Evolutionary conservation across 306 rosid genomes (phyloP), one percentile per base, ranked within the genome.

Genomic region (Gastrolobium villosum): DNA sequence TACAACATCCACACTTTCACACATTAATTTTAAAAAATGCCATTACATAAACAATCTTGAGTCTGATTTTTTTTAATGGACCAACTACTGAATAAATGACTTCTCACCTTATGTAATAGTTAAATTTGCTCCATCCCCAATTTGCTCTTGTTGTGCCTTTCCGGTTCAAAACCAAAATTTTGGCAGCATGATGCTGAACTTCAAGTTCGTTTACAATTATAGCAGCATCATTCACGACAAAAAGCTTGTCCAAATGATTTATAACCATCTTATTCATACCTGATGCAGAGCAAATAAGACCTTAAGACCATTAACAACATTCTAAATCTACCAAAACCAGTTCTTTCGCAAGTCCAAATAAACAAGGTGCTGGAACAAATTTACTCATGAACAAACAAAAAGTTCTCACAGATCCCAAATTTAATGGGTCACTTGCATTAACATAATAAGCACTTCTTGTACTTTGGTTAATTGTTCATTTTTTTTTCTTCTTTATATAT

Each of bases 241-340:
- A 92, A 6, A 89, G 26, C 26, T 20, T 20, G 26, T 20, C 26
- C 26, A 20, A 20, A 20, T 20, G 26, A 20, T 20, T 20, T 70
- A 89, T 92, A 10, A 92, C 94, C 97, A 92, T 92, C 88, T 92
- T 92, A 83, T 92, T 92, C 93, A 86, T 90, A 70, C 91, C 93
- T 90, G 50, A 77, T 31, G 43, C 4, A 1, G 40, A 13, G 32
- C 36, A 37, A 20, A 11, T 4, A 59, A 44, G 2, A 57, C 56
- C 10, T 31, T 11, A 55, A 20, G 26, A 20, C 26, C 26, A 20
- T 1, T 20, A 20, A 20, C 26, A 20, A 20, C 26, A 20, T 20
- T 49, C 59, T 26, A 14, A 63, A 54, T 32, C 7, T 40, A 31
- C 7, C 2, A 4, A 10, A 9, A 39, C 43, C 6, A 39, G 5